These are phyloP conservation scores for Aeminium ludgeri DNA, from an alignment of 495 filamentous ascomycete species.

Conservation along the genomic window DNA sequence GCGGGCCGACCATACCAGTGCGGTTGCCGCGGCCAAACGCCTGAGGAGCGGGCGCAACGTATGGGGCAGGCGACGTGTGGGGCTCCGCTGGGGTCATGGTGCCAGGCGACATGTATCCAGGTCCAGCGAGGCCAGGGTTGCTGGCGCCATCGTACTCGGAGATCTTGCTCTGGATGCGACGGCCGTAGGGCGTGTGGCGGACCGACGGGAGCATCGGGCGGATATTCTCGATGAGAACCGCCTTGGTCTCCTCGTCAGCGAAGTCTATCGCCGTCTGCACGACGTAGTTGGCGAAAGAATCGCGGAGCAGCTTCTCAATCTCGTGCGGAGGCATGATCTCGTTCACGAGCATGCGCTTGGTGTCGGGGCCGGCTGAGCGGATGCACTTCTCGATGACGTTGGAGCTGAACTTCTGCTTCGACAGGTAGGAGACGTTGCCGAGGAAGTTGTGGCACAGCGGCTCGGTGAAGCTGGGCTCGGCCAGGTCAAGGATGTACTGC, in stretches of 20 bases:
- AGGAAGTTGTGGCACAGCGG: slow-evolving; percentile 64
- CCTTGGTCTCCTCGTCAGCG: slow-evolving; percentile 51
- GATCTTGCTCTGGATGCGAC: slow-evolving; percentile 80
- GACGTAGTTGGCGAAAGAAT: slow-evolving; percentile 92
- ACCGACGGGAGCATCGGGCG: slow-evolving; percentile 69
- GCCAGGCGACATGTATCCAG: background rate
- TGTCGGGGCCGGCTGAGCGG: slow-evolving; percentile 50
- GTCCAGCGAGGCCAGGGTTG: slow-evolving; percentile 1
- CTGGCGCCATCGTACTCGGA: slow-evolving; percentile 22
- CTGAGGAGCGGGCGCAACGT: slow-evolving; percentile 1
- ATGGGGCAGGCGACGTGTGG: background rate
- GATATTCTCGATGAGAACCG: slow-evolving; percentile 59
- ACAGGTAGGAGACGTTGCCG: slow-evolving; percentile 55
- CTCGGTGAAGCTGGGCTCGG: slow-evolving; percentile 64
- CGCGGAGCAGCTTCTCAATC: slow-evolving; percentile 71
- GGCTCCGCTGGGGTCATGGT: slow-evolving; percentile 4
- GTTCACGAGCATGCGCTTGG: slow-evolving; percentile 64
- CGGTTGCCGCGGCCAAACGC: slow-evolving; percentile 11
- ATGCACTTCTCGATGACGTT: slow-evolving; percentile 98
- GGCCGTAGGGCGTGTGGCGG: slow-evolving; percentile 78
- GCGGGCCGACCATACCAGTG: slow-evolving; percentile 11
- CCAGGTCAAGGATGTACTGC: slow-evolving; percentile 92
- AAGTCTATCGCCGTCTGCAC: slow-evolving; percentile 91
- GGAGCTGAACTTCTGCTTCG: slow-evolving; percentile 97
- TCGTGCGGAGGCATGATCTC: slow-evolving; percentile 63